Base-by-base conservation (phyloP, 345 rosid species). In the Hibiscus trionum region DNA sequence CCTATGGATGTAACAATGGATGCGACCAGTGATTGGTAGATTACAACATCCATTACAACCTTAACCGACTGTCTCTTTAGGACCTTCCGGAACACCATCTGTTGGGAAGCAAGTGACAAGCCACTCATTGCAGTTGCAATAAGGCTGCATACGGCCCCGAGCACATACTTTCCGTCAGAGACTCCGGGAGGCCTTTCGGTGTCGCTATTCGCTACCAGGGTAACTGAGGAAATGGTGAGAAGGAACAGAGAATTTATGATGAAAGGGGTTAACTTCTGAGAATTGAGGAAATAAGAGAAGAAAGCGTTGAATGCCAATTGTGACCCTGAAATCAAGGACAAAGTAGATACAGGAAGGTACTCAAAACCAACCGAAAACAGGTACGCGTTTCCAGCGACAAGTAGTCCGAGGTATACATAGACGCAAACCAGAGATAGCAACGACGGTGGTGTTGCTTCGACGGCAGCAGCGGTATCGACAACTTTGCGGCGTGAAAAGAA, bases 251-350 rank as follows among this genome's bases (percentile, higher is more conserved):
- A 84, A 21, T 85, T 87, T 10, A 80, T 53, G 0, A 71, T 80
- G 47, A 79, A 78, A 19, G 88, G 82, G 39, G 84, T 81, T 81
- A 86, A 78, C 59, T 80, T 85, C 35, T 84, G 85, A 0, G 81
- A 75, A 68, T 87, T 84, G 10, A 87, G 76, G 80, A 86, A 77
- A 37, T 12, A 83, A 0, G 91, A 85, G 77, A 89, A 85, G 49
- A 84, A 70, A 44, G 86, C 86, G 42, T 82, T 87, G 74, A 89
- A 86, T 27, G 80, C 86, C 50, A 84, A 17, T 2, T 86, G 88
- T 0, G 86, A 79, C 3, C 87, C 85, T 15, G 80, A 74, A 7
- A 86, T 56, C 17, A 89, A 70, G 5, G 86, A 66, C 73, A 68
- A 76, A 12, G 85, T 86, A 3, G 90, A 87, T 7, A 86, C 77